phyloP scores from a whole-genome alignment of 2,329 filamentous ascomycete genomes.

The Fusarium transvaalense region DNA sequence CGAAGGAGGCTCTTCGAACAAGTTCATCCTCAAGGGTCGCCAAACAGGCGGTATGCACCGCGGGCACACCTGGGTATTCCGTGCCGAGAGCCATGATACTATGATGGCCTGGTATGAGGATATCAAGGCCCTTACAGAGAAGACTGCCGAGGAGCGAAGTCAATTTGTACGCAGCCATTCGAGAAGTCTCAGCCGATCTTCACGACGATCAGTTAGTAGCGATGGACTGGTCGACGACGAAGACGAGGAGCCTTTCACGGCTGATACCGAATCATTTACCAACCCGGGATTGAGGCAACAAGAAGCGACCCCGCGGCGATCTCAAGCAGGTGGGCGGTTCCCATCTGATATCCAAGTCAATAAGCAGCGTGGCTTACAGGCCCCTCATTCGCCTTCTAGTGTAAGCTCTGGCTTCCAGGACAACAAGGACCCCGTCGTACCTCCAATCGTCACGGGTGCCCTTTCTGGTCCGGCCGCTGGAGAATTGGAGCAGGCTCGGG shows the following conservation, averaged over 20 bases:
- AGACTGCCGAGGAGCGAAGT: conserved; percentile 86
- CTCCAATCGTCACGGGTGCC: conserved; percentile 69
- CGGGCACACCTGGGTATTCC: conserved; percentile 78
- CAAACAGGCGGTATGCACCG: conserved; percentile 95
- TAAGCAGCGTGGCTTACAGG: conserved; percentile 81
- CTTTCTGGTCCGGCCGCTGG: conserved; percentile 57
- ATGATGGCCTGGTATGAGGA: conserved; percentile 98
- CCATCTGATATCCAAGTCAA: conserved; percentile 93
- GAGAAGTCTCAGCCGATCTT: conserved; percentile 78
- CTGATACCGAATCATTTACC: conserved; percentile 61
- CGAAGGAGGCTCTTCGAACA: conserved; percentile 87
- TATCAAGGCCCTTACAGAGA: conserved; percentile 89
- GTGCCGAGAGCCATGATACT: conserved; percentile 83
- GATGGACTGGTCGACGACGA: conserved; percentile 84
- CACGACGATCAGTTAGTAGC: conserved; percentile 73
- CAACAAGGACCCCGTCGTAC: conserved; percentile 68
- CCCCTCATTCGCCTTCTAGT: conserved; percentile 83
- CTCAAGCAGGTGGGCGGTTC: conserved; percentile 95
- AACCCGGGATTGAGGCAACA: conserved; percentile 62
- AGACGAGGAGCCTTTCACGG: conserved; percentile 73
- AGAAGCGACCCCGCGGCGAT: conserved; percentile 71
- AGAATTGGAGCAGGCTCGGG: conserved; percentile 50
- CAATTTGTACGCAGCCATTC: conserved; percentile 88
- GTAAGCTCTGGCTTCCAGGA: conserved; percentile 74
- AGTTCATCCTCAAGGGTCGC: conserved; percentile 96